Evolutionary conservation across 371 early-diverging fungal species (phyloP), one percentile per base, ranked within the genome.

Genomic region (Caulochytrium protostelioides): DNA sequence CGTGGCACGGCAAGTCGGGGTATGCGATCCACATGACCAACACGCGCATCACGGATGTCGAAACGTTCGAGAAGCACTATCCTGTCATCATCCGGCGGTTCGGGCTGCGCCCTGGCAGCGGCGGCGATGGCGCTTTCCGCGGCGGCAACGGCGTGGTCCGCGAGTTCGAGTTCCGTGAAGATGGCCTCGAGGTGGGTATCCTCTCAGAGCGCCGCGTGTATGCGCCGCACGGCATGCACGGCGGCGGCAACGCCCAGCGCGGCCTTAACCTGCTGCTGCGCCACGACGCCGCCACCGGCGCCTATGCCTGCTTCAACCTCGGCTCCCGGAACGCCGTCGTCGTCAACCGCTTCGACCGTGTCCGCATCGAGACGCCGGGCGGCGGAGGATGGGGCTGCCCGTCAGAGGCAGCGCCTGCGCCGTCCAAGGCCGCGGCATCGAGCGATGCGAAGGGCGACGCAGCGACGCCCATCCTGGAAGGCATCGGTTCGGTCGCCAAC

Each of bases 31-130:
- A 94, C 49, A 94, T 91, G 89, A 89, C 90, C 21, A 91, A 94
- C 48, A 90, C 90, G 0, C 70, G 87, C 14, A 91, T 90, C 42
- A 94, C 95, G 0, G 95, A 94, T 49, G 83, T 83, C 0, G 95
- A 94, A 51, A 86, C 90, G 21, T 54, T 90, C 15, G 95, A 91
- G 47, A 63, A 77, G 28, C 65, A 89, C n/a, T 90, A 90, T 43
- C 89, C 95, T 1, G 89, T 94, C 9, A 50, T 91, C 10, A 52
- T 94, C 20, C 75, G 74, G 20, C 67, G 73, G 43, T 94, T 90
- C 50, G 69, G 76, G 0, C 49, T 90, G 17, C 70, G 91, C 5
- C 29, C 35, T 44, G 73, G 62, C 10, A 79, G 83, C 1, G 91
- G 95, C 15, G 95, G 95, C 12, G 28, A 53, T 1, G 95, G 95